These are phyloP conservation scores for Eucalyptus cloeziana DNA, from an alignment of 345 rosid genomes.

Conservation along the genomic window DNA sequence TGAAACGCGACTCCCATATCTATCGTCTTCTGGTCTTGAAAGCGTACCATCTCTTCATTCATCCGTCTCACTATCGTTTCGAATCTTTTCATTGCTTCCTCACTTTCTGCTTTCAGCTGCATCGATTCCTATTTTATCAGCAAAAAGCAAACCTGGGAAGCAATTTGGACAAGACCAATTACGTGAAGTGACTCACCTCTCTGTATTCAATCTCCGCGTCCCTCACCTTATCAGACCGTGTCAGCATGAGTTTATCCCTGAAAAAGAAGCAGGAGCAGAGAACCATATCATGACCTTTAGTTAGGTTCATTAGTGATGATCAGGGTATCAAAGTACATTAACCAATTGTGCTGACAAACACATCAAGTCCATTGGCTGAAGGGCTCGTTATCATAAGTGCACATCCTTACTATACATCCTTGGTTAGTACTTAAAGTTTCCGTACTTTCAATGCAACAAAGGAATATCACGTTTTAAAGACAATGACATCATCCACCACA, in stretches of 20 bases:
- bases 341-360: background rate
- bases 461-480: background rate
- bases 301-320: background rate
- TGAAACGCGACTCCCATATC: constrained; percentile 92
- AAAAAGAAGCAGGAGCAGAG: background rate
- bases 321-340: background rate
- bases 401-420: background rate
- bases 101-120: constrained; percentile 79
- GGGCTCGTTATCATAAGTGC: background rate
- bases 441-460: background rate
- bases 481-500: background rate
- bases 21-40: constrained; percentile 81
- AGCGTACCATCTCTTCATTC: constrained; percentile 82
- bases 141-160: background rate
- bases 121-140: background rate
- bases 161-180: background rate
- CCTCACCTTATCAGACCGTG: constrained; percentile 80
- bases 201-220: constrained; percentile 85
- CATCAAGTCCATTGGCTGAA: background rate
- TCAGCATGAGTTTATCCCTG: constrained; percentile 91
- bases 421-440: background rate
- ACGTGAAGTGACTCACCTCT: constrained; percentile 38
- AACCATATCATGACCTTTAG: background rate
- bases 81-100: constrained; percentile 66
- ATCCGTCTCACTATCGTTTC: constrained; percentile 66